Conservation (phyloP, 2,329 filamentous ascomycete genomes). For the Epichloe coenophiala region DNA sequence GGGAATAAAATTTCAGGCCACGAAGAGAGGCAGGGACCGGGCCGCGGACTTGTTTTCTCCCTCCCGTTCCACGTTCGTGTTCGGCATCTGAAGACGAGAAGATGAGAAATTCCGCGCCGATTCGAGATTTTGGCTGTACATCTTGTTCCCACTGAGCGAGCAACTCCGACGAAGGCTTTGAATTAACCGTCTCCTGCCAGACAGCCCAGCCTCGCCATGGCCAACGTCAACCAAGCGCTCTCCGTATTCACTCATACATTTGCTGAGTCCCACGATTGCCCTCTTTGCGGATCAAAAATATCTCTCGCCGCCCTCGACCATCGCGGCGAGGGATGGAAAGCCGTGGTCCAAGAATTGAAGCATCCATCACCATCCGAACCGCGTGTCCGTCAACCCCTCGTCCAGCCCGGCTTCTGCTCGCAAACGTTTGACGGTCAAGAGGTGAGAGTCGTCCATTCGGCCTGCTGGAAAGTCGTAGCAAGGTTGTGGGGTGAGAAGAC, state of each 20-base stretch:
- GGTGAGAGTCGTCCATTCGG: conserved; percentile 4
- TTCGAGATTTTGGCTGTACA: too few species aligned
- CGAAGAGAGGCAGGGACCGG: too few species aligned
- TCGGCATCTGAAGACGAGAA: too few species aligned
- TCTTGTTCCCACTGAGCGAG: too few species aligned
- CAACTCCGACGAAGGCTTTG: not conserved
- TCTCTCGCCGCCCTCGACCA: conserved; percentile 1
- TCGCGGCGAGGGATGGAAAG: conserved; percentile 5
- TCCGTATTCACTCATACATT: not conserved
- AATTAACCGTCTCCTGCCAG: not conserved
- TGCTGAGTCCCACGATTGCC: not conserved
- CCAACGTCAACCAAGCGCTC: not conserved
- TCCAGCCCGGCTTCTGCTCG: conserved; percentile 1
- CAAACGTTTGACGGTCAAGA: conserved; percentile 1
- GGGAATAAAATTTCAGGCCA: too few species aligned
- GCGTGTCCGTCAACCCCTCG: conserved; percentile 1
- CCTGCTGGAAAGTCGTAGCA: conserved; percentile 5
- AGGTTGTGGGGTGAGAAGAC: conserved; percentile 1
- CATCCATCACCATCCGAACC: not conserved
- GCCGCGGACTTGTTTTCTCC: too few species aligned
- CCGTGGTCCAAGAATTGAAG: conserved; percentile 2
- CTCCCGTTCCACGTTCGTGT: too few species aligned
- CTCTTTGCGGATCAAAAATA: conserved; percentile 5
- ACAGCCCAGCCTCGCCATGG: not conserved
- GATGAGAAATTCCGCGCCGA: too few species aligned